These are phyloP conservation scores for Chlorophyllum brunneum DNA, from an alignment of 768 basidiomycete genomes.

Conservation along the genomic window DNA sequence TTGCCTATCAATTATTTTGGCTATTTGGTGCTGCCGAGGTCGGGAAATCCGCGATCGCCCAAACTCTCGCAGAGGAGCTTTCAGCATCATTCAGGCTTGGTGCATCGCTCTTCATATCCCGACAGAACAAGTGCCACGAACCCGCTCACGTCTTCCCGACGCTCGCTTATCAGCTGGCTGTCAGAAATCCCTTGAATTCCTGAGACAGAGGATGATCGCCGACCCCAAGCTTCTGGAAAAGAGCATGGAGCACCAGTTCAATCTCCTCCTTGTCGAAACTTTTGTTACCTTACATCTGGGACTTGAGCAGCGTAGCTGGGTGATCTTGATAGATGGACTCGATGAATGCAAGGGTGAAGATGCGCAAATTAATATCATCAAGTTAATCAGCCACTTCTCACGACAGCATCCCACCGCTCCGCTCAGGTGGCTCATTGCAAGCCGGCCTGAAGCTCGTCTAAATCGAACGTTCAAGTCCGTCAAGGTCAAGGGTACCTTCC, in stretches of 20 bases:
- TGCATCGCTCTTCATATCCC: background rate
- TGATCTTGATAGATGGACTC: background rate
- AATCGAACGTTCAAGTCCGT: background rate
- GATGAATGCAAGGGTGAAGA: background rate
- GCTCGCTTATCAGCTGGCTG: background rate
- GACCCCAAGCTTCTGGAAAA: background rate
- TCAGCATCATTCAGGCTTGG: background rate
- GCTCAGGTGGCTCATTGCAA: background rate
- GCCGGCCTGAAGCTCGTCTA: background rate
- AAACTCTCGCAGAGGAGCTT: too few species aligned
- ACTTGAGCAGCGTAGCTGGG: background rate
- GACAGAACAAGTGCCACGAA: background rate
- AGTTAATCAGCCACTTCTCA: background rate
- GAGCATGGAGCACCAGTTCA: background rate
- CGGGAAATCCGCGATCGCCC: too few species aligned
- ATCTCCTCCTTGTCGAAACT: background rate
- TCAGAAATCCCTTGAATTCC: background rate
- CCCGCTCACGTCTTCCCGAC: too few species aligned
- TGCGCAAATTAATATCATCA: background rate
- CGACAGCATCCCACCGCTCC: background rate
- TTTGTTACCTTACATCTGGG: background rate
- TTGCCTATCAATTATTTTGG: background rate
- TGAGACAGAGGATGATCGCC: background rate
- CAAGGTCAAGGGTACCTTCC: background rate
- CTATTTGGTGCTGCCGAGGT: background rate